Base-by-base conservation (phyloP, 2,329 filamentous ascomycete species). In the Aspergillus persii region DNA sequence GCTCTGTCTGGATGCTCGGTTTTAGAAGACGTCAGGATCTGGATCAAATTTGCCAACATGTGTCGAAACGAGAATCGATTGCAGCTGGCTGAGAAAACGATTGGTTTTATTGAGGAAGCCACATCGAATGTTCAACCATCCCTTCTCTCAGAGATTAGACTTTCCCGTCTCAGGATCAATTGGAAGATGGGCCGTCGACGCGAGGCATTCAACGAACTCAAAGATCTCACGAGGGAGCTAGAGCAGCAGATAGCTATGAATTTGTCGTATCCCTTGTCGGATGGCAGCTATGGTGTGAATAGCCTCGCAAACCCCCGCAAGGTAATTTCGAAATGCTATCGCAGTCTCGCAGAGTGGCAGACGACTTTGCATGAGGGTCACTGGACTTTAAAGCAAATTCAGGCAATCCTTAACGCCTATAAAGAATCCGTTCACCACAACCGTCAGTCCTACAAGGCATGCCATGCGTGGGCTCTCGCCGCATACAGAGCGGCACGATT, bases 11-110 rank as follows among this genome's bases (percentile, higher is more conserved):
- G 98, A 61, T 41, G 36, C 12, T 89, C 89, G 0, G 93, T 95
- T 0, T 86, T 86, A 39, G 93, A 99, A 74, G 97, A 97, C 70
- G 92, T 96, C 82, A 91, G 96, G 69, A 99, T 99, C 92, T 97
- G 93, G 88, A 98, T 99, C 81, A 99, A 99, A 74, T 99, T 97
- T 74, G 91, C 95, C 69, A 99, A 98, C 69, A 86, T 99, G 5
- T 99, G 96, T 76, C 90, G 96, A 69, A 99, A 99, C 76, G 96
- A 94, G 49, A 90, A 92, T 58, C 89, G 95, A 31, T 93, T 94
- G 83, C 94, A 94, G 7, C 84, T 99, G 52, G 95, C 95, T 1
- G 95, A 99, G 78, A 96, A 96, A 78, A 96, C 93, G 9, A 80
- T 99, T 55, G 93, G 95, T 73, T 91, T 91, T 61, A 81, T 99